Conservation (phyloP, 2,329 filamentous ascomycete genomes). For the Ceratocystis ficicola region DNA sequence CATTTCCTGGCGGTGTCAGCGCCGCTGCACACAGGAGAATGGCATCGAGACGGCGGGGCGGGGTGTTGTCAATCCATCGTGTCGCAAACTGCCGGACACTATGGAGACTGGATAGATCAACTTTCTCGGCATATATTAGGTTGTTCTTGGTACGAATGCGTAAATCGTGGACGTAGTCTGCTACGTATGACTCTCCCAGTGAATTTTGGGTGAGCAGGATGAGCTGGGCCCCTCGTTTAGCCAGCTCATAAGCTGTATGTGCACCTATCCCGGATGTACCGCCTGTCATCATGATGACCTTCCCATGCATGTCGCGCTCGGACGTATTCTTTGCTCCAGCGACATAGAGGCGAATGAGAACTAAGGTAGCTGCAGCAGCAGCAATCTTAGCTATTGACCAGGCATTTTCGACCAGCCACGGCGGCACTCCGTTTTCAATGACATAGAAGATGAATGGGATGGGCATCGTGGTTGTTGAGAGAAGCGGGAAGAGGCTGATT, state of each 20-base stretch:
- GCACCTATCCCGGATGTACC: slow-evolving; percentile 90
- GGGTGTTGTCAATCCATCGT: slow-evolving; percentile 93
- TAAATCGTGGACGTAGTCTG: slow-evolving; percentile 85
- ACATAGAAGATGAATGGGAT: slow-evolving; percentile 40
- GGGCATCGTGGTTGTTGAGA: slow-evolving; percentile 34
- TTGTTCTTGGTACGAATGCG: slow-evolving; percentile 65
- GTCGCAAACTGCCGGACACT: slow-evolving; percentile 89
- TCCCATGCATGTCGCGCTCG: slow-evolving; percentile 80
- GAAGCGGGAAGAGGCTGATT: not conserved
- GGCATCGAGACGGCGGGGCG: slow-evolving; percentile 79
- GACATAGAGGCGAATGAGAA: slow-evolving; percentile 58
- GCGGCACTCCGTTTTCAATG: slow-evolving; percentile 39
- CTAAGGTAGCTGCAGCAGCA: slow-evolving; percentile 31
- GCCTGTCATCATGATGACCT: slow-evolving; percentile 86
- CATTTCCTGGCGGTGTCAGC: slow-evolving; percentile 54
- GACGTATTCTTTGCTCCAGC: slow-evolving; percentile 61
- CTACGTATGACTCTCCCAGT: slow-evolving; percentile 72
- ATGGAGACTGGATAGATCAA: slow-evolving; percentile 78
- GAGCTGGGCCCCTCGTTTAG: slow-evolving; percentile 73
- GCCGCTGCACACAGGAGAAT: slow-evolving; percentile 76
- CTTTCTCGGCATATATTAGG: slow-evolving; percentile 88
- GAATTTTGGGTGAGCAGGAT: slow-evolving; percentile 76
- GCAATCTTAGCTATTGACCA: slow-evolving; percentile 34
- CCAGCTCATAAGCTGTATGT: slow-evolving; percentile 60
- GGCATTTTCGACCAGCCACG: slow-evolving; percentile 36